These are phyloP conservation scores for Pyrus bretschneideri DNA, from an alignment of 306 rosid genomes.

Conservation along the genomic window DNA sequence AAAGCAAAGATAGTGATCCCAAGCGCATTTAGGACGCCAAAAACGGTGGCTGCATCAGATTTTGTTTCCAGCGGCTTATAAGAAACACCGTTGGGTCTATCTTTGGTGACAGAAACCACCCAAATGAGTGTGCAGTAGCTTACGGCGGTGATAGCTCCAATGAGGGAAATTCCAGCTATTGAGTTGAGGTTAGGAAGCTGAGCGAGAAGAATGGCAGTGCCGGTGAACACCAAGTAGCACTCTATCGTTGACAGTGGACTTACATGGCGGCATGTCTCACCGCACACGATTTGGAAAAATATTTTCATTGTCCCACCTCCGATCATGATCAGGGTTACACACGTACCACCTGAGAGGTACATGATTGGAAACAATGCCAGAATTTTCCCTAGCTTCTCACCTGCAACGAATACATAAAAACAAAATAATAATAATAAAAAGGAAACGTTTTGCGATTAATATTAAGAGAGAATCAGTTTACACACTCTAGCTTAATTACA, in stretches of 20 bases:
- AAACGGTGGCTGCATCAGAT: constrained; percentile 23
- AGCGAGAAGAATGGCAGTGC: constrained; percentile 47
- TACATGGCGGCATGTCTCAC: constrained; percentile 20
- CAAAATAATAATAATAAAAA: too few species aligned
- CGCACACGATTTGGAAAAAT: constrained; percentile 41
- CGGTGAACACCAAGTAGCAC: constrained; percentile 61
- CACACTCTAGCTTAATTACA: too few species aligned
- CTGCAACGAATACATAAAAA: constrained; percentile 16
- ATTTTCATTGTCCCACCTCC: constrained; percentile 74
- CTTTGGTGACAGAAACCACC: constrained; percentile 39
- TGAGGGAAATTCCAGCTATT: constrained; percentile 57
- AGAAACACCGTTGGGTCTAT: constrained; percentile 23
- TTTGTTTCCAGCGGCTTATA: constrained; percentile 26
- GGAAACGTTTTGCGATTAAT: too few species aligned
- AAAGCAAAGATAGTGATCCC: constrained; percentile 73
- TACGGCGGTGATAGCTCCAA: constrained; percentile 57
- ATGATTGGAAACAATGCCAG: constrained; percentile 53
- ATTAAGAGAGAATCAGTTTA: too few species aligned
- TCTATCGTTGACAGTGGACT: constrained; percentile 34
- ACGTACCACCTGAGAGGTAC: constrained; percentile 74
- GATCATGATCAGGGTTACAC: constrained; percentile 65
- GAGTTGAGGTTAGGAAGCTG: constrained; percentile 80
- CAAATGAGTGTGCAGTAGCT: constrained; percentile 55
- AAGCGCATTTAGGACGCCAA: constrained; percentile 43
- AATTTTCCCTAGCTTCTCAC: constrained; percentile 60